A percentile compares a stretch with the other conserved stretches of the same genome.
These are phyloP conservation scores for Talaromyces adpressus DNA, from an alignment of 495 filamentous ascomycete species.

Conservation along the genomic window DNA sequence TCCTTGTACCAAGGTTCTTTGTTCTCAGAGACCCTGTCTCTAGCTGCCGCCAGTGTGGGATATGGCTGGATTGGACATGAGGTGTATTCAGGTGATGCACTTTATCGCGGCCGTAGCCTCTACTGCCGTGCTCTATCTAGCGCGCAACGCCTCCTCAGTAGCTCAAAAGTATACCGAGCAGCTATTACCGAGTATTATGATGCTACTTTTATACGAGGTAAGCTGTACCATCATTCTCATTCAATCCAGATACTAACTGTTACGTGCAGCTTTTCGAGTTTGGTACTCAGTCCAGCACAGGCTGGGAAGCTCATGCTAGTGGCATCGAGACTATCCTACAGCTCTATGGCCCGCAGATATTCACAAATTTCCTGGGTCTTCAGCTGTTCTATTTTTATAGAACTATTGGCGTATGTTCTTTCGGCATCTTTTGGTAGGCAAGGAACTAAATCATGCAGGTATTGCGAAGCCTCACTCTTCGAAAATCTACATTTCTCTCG, in stretches of 20 bases:
- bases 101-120: background rate
- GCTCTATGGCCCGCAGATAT: background rate
- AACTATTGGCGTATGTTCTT: background rate
- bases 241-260: background rate
- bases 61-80: background rate
- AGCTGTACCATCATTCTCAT: background rate
- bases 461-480: background rate
- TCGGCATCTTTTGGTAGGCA: background rate
- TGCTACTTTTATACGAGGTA: background rate
- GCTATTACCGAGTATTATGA: background rate
- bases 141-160: background rate
- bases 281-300: background rate
- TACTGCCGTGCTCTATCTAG: background rate
- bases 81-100: background rate
- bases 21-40: background rate
- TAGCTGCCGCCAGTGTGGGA: background rate
- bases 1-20: background rate
- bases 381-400: background rate
- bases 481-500: slow-evolving; percentile 1
- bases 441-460: background rate
- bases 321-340: background rate
- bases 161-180: background rate
- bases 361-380: background rate
- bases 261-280: background rate
- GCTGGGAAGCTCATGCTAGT: background rate